A percentile compares a stretch with the other conserved stretches of the same genome.
Conservation (phyloP, 768 basidiomycete genomes). For the Sistotremastrum niveocremeum region DNA sequence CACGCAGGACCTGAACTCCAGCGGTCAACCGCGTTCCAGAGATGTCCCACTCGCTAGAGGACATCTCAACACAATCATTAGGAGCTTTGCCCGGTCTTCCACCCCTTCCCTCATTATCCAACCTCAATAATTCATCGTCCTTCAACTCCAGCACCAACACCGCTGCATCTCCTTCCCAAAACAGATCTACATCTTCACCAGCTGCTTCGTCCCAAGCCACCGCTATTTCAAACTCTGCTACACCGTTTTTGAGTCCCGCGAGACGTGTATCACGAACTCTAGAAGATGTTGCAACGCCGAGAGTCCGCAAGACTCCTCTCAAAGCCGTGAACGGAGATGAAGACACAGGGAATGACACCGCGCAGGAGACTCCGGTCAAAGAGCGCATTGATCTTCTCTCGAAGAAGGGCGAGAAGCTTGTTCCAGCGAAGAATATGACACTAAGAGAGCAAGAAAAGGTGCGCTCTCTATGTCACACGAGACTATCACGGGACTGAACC, state of each 20-base stretch:
- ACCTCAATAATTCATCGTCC: slow-evolving; percentile 14
- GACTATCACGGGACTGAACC: neutral
- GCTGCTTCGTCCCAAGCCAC: slow-evolving; percentile 12
- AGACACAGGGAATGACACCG: slow-evolving; percentile 26
- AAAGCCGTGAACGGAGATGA: slow-evolving; percentile 2
- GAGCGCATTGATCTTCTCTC: slow-evolving; percentile 19
- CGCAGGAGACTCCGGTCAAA: slow-evolving; percentile 40
- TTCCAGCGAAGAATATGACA: slow-evolving; percentile 50
- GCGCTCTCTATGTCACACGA: slow-evolving; percentile 10
- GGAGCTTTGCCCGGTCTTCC: slow-evolving; percentile 46
- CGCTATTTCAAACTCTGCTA: slow-evolving; percentile 22
- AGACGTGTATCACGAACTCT: slow-evolving; percentile 20
- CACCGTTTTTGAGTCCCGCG: slow-evolving; percentile 14
- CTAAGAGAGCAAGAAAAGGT: slow-evolving; percentile 97
- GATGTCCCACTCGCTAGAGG: slow-evolving; percentile 4
- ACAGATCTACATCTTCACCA: slow-evolving; percentile 37
- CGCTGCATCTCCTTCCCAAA: slow-evolving; percentile 38
- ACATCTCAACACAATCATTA: slow-evolving; percentile 29
- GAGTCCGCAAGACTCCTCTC: slow-evolving; percentile 17
- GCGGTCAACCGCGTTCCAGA: too few relatives aligned
- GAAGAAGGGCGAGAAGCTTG: slow-evolving; percentile 28
- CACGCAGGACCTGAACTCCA: too few relatives aligned
- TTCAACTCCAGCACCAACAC: slow-evolving; percentile 38
- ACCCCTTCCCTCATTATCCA: slow-evolving; percentile 39
- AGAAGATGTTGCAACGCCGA: slow-evolving; percentile 19